These are phyloP conservation scores for Cryphonectria radicalis DNA, from an alignment of 2,329 filamentous ascomycete genomes.

Conservation along the genomic window DNA sequence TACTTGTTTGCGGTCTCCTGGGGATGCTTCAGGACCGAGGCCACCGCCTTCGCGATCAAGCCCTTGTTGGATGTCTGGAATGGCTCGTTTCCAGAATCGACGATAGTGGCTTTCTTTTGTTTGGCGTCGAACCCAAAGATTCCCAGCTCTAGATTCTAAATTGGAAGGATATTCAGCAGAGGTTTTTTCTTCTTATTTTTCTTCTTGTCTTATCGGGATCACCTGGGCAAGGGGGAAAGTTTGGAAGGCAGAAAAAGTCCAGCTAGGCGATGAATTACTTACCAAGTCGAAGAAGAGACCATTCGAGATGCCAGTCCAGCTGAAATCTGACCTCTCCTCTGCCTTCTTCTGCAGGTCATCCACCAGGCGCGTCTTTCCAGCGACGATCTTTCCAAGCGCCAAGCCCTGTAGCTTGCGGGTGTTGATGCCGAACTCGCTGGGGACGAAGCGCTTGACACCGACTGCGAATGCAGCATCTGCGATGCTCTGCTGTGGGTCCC, in stretches of 20 bases:
- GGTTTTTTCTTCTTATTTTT: constrained; percentile 32
- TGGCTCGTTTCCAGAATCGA: constrained; percentile 58
- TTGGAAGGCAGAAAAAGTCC: background rate
- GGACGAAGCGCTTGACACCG: constrained; percentile 61
- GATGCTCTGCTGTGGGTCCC: constrained; percentile 49
- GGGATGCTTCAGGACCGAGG: constrained; percentile 52
- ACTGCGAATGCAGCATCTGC: constrained; percentile 60
- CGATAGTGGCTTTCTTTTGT: constrained; percentile 55
- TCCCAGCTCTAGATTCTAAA: constrained; percentile 43
- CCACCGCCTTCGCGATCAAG: constrained; percentile 56
- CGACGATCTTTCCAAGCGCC: constrained; percentile 36
- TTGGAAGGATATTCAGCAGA: constrained; percentile 32
- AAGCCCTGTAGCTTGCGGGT: constrained; percentile 35
- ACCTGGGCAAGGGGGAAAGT: background rate
- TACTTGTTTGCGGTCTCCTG: constrained; percentile 61
- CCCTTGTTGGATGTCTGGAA: constrained; percentile 56
- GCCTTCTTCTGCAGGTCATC: constrained; percentile 57
- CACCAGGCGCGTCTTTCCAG: constrained; percentile 40
- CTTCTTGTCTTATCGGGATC: background rate
- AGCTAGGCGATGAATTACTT: constrained; percentile 27
- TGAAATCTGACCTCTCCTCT: constrained; percentile 50
- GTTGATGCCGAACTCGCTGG: constrained; percentile 55
- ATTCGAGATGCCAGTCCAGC: constrained; percentile 63
- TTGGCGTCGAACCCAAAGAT: constrained; percentile 57
- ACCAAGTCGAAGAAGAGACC: constrained; percentile 67